phyloP scores from a whole-genome alignment of 306 rosid genomes.

The Pueraria montana region DNA sequence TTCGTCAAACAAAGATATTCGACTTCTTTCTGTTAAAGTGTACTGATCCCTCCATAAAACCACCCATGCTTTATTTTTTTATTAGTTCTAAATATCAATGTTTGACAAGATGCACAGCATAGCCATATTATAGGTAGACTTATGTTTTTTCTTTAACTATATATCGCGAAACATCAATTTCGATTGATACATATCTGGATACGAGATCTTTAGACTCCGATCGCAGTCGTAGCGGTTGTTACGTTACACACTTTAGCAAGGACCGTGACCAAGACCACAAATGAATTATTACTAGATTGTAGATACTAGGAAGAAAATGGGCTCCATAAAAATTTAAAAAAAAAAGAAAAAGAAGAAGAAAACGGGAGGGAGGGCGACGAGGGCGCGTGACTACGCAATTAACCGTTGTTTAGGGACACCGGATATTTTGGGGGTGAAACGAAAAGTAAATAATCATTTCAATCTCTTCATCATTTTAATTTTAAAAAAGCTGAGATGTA shows the following conservation, averaged over 20 bases:
- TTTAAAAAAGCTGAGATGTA: too few relatives aligned
- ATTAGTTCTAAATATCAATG: neutral
- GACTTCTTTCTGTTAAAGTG: neutral
- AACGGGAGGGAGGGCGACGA: neutral
- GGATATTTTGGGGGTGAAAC: neutral
- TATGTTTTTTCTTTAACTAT: slow-evolving; percentile 28
- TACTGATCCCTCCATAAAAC: neutral
- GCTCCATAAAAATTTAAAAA: too few relatives aligned
- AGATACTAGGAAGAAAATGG: neutral
- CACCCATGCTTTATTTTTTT: neutral
- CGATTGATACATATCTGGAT: neutral
- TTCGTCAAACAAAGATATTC: slow-evolving; percentile 39
- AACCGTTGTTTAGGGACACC: neutral
- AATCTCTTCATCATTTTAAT: neutral
- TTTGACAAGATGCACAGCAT: neutral
- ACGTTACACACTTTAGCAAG: neutral
- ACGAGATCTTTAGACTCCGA: slow-evolving; percentile 41
- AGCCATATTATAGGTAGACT: slow-evolving; percentile 10
- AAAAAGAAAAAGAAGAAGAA: too few relatives aligned
- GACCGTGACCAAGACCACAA: neutral
- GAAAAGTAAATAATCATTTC: neutral
- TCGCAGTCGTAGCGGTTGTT: neutral
- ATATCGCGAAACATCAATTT: slow-evolving; percentile 36
- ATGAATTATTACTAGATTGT: neutral
- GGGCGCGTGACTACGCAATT: neutral